phyloP scores from a whole-genome alignment of 305 asterid genomes.

The Andrographis paniculata region DNA sequence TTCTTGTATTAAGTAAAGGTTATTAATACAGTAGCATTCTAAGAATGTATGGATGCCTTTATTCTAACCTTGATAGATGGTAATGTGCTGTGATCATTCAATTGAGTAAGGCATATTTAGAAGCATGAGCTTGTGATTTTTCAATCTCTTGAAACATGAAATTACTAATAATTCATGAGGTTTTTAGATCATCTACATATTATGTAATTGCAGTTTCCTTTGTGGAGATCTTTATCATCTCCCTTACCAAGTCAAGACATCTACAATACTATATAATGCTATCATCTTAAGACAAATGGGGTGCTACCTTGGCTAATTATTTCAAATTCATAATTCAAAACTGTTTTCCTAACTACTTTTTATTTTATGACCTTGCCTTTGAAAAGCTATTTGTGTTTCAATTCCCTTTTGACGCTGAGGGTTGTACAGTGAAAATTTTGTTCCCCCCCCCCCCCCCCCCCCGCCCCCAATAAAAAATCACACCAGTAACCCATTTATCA shows the following conservation, averaged over 20 bases:
- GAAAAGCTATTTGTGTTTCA: too few relatives aligned
- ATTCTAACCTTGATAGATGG: neutral
- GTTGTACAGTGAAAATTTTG: too few relatives aligned
- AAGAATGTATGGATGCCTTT: neutral
- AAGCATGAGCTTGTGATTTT: slow-evolving; percentile 1
- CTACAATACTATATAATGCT: too few relatives aligned
- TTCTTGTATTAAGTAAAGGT: neutral
- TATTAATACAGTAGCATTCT: neutral
- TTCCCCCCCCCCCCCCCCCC: too few relatives aligned
- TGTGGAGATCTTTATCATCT: slow-evolving; percentile 4
- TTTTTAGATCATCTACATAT: slow-evolving; percentile 6
- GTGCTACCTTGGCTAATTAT: too few relatives aligned
- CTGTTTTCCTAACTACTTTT: too few relatives aligned
- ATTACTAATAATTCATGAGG: slow-evolving; percentile 11
- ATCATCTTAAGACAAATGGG: slow-evolving; percentile 3
- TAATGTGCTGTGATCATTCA: neutral
- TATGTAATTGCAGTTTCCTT: slow-evolving; percentile 9
- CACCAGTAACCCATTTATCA: too few relatives aligned
- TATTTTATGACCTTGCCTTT: too few relatives aligned
- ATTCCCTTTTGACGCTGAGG: too few relatives aligned
- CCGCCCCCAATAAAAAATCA: too few relatives aligned
- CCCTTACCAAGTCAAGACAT: slow-evolving; percentile 12
- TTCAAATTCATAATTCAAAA: too few relatives aligned
- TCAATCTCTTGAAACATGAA: slow-evolving; percentile 11
- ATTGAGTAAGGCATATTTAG: neutral